A percentile compares a stretch with the other conserved stretches of the same genome.
These are phyloP conservation scores for Xylaria longipes DNA, from an alignment of 495 filamentous ascomycete genomes.

Conservation along the genomic window DNA sequence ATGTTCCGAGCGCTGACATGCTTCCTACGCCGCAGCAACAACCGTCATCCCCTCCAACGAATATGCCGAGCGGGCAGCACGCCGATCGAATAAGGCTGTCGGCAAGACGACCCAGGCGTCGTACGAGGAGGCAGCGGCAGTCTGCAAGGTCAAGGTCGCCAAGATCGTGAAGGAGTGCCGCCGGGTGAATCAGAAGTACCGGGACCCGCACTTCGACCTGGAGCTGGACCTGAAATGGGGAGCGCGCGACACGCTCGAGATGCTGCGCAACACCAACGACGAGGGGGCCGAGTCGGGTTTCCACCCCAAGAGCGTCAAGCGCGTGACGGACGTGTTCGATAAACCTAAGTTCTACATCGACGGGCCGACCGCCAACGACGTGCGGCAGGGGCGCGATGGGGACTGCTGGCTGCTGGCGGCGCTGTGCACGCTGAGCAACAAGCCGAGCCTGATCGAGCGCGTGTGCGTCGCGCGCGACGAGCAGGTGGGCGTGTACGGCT, in stretches of 20 bases:
- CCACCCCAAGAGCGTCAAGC: conserved; percentile 67
- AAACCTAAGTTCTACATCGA: conserved; percentile 85
- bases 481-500: conserved; percentile 88
- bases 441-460: conserved; percentile 75
- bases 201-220: conserved; percentile 88
- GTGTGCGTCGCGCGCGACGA: conserved; percentile 86
- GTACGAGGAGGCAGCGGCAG: conserved; percentile 73
- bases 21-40: conserved; percentile 56
- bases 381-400: conserved; percentile 78
- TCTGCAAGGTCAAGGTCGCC: conserved; percentile 75
- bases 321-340: conserved; percentile 85
- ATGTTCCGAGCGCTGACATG: neutral
- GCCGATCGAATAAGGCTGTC: conserved; percentile 56
- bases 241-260: conserved; percentile 66
- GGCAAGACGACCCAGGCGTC: conserved; percentile 58
- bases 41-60: conserved; percentile 77
- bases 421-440: conserved; percentile 81
- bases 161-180: conserved; percentile 85
- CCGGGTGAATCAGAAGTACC: conserved; percentile 87
- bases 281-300: conserved; percentile 41
- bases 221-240: conserved; percentile 75
- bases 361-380: conserved; percentile 81
- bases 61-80: conserved; percentile 69
- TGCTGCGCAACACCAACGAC: conserved; percentile 52
- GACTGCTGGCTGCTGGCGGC: conserved; percentile 95